These are phyloP conservation scores for Coemansia sp. DNA, from an alignment of 192 early-diverging fungal species.

Conservation along the genomic window DNA sequence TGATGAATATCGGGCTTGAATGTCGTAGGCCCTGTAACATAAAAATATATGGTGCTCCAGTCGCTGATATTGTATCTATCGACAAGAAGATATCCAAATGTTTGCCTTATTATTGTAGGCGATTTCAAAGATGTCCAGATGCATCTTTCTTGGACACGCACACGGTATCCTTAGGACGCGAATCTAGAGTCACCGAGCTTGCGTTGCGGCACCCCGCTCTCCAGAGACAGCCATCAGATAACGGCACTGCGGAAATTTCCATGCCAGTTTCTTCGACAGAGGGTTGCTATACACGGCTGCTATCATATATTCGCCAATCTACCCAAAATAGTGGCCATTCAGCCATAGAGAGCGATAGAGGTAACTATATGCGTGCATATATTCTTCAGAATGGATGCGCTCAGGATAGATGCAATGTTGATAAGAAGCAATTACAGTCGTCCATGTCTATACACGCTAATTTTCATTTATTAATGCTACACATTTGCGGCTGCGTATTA, in stretches of 20 bases:
- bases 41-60: neutral
- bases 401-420: neutral
- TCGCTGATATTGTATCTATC: neutral
- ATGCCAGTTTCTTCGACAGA: constrained; percentile 1
- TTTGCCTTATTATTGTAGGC: neutral
- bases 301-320: constrained; percentile 29
- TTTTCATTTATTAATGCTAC: neutral
- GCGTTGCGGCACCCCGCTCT: constrained; percentile 18
- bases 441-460: neutral
- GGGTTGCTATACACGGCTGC: constrained; percentile 16
- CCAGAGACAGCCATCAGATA: constrained; percentile 3
- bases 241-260: neutral
- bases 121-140: neutral
- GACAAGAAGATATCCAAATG: neutral
- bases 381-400: constrained; percentile 1
- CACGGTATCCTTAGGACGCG: neutral
- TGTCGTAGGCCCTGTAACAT: neutral
- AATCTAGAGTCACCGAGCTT: constrained; percentile 8
- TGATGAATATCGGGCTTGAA: neutral
- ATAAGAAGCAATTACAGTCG: neutral
- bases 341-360: neutral
- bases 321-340: neutral
- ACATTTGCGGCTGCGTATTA: neutral
- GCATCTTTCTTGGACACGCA: neutral
- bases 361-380: constrained; percentile 12